phyloP scores from a whole-genome alignment of 257 asterid species.

The Euphrasia confusa region DNA sequence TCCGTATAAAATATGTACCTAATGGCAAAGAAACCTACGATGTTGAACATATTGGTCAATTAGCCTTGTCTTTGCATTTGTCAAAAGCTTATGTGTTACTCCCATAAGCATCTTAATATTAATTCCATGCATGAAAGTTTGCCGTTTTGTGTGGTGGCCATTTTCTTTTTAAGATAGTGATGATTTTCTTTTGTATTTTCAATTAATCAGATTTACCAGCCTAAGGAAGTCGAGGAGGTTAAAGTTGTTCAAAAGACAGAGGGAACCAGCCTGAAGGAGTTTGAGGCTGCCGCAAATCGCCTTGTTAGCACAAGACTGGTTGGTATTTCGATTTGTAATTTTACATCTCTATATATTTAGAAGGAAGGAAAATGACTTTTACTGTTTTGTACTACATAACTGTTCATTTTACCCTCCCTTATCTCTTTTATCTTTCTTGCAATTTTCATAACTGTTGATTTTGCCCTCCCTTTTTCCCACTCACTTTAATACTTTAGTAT shows the following conservation, averaged over 20 bases:
- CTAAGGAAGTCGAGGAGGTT: conserved; percentile 76
- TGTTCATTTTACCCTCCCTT: background rate
- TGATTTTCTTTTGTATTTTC: conserved; percentile 21
- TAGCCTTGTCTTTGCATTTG: background rate
- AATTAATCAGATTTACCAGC: conserved; percentile 64
- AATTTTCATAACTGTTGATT: background rate
- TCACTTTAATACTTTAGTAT: conserved; percentile 8
- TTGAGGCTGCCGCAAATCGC: conserved; percentile 74
- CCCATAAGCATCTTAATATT: conserved; percentile 3
- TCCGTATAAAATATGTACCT: background rate
- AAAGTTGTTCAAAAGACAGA: conserved; percentile 60
- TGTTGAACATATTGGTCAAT: too few relatives aligned
- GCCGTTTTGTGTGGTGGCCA: background rate
- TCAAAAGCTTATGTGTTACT: conserved; percentile 3
- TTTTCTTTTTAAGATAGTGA: conserved; percentile 8
- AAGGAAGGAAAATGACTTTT: background rate
- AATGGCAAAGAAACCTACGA: too few relatives aligned
- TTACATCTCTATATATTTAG: conserved; percentile 9
- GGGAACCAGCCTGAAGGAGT: conserved; percentile 64
- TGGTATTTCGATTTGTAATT: conserved; percentile 26
- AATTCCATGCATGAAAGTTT: conserved; percentile 10
- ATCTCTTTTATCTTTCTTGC: background rate
- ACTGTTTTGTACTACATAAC: background rate
- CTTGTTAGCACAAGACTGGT: conserved; percentile 71
- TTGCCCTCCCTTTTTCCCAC: background rate